These are phyloP conservation scores for Aurantiochytrium sp. DNA, from an alignment of 108 stramenopile species.

Conservation along the genomic window DNA sequence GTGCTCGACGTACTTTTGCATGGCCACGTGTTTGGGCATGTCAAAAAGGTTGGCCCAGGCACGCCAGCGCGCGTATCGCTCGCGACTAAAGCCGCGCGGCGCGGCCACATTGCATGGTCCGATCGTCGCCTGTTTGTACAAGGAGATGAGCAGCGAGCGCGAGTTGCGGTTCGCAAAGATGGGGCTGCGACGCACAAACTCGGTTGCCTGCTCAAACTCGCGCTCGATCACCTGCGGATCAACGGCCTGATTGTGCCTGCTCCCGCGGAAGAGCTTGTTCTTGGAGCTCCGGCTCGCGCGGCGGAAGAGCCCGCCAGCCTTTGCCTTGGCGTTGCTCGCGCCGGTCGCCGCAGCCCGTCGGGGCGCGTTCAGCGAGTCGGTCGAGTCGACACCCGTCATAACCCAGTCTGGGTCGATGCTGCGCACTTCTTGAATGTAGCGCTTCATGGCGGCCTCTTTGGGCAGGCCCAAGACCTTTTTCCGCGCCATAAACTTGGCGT, in stretches of 20 bases:
- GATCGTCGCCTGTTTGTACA: not conserved
- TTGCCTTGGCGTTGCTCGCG: not conserved
- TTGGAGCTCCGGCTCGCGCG: not conserved
- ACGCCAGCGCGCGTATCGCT: not conserved
- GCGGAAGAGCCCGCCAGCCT: not conserved
- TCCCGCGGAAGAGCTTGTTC: not conserved
- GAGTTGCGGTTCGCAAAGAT: not conserved
- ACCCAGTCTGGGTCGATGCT: not conserved
- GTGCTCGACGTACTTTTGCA: not conserved
- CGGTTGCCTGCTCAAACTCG: not conserved
- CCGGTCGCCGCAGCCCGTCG: not conserved
- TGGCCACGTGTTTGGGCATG: not conserved
- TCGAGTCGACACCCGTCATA: not conserved
- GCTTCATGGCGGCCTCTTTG: not conserved
- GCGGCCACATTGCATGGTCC: not conserved
- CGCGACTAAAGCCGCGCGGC: not conserved
- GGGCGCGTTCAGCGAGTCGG: not conserved
- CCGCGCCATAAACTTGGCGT: not conserved
- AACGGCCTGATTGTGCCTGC: not conserved
- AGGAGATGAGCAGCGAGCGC: not conserved
- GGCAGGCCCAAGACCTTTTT: not conserved
- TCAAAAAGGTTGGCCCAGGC: not conserved
- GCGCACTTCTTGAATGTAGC: not conserved
- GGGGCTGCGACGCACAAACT: not conserved
- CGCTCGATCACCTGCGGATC: not conserved